A percentile compares a stretch with the other conserved stretches of the same genome.
These are phyloP conservation scores for Ceriops tagal DNA, from an alignment of 345 rosid genomes.

Conservation along the genomic window DNA sequence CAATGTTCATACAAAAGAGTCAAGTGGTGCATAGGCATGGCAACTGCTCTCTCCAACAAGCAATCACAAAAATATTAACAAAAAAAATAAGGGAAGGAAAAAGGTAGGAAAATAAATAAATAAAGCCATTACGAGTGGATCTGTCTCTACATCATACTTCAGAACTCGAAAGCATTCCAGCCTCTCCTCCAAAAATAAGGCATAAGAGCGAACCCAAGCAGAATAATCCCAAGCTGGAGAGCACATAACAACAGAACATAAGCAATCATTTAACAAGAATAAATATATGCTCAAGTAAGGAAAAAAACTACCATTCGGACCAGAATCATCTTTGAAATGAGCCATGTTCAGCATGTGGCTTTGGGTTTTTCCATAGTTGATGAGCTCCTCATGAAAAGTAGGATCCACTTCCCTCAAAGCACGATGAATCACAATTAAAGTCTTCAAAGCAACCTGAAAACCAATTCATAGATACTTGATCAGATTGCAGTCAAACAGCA, in stretches of 20 bases:
- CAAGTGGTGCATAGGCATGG: too few relatives aligned
- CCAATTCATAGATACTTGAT: neutral
- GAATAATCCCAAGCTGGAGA: slow-evolving; percentile 92
- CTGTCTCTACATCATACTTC: slow-evolving; percentile 87
- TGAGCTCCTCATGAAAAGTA: slow-evolving; percentile 90
- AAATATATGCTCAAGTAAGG: slow-evolving; percentile 4
- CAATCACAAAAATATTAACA: neutral
- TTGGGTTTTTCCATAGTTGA: slow-evolving; percentile 88
- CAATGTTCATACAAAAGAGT: too few relatives aligned
- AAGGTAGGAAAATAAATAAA: slow-evolving; percentile 3
- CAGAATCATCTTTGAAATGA: slow-evolving; percentile 95
- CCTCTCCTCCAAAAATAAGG: slow-evolving; percentile 90
- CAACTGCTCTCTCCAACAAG: neutral
- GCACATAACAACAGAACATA: slow-evolving; percentile 13
- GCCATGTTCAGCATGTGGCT: slow-evolving; percentile 95
- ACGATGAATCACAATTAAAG: slow-evolving; percentile 87
- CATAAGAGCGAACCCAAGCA: slow-evolving; percentile 90
- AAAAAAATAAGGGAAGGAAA: slow-evolving; percentile 6
- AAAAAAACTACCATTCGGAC: slow-evolving; percentile 69
- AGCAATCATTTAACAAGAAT: slow-evolving; percentile 15
- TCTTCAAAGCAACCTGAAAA: slow-evolving; percentile 89
- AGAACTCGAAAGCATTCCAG: slow-evolving; percentile 86
- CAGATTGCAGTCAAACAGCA: neutral
- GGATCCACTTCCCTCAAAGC: slow-evolving; percentile 98
- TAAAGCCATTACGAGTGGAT: slow-evolving; percentile 60